Percentiles rank a stretch among this genome's conserved stretches.
phyloP scores from a whole-genome alignment of 2,329 filamentous ascomycete genomes.

The Cercospora zeae-maydis region DNA sequence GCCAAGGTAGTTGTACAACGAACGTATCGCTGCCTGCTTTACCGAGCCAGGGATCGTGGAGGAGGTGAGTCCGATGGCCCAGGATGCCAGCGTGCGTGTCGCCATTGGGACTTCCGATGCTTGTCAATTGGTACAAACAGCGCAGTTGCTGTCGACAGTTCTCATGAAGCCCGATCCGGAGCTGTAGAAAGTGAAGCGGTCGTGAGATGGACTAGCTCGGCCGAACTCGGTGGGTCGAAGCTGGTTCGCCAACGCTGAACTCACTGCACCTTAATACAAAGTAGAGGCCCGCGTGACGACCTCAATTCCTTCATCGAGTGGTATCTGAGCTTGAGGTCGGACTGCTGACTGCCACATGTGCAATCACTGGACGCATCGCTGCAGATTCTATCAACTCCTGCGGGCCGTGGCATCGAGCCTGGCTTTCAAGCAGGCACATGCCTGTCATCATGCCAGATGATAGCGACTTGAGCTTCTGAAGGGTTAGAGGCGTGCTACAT shows the following conservation, averaged over 20 bases:
- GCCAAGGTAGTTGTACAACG: conserved; percentile 54
- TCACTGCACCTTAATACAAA: neutral
- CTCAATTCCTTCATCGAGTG: neutral
- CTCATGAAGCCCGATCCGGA: neutral
- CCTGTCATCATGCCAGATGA: too few relatives aligned
- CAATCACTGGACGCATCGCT: neutral
- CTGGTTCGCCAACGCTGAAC: neutral
- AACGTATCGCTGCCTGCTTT: conserved; percentile 44
- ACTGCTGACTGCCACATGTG: neutral
- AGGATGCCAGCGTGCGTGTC: conserved; percentile 47
- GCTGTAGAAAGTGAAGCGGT: neutral
- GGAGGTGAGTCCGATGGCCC: conserved; percentile 45
- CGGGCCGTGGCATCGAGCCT: too few relatives aligned
- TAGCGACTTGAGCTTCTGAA: too few relatives aligned
- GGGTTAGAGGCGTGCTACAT: too few relatives aligned
- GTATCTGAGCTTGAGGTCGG: neutral
- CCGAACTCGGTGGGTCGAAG: conserved; percentile 9
- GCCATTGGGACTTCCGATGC: conserved; percentile 40
- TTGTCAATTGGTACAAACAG: neutral
- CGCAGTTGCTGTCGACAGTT: neutral
- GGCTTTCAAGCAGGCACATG: too few relatives aligned
- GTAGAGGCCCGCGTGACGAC: neutral
- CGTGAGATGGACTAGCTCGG: neutral
- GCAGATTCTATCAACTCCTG: too few relatives aligned
- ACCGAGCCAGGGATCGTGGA: conserved; percentile 43